Percentiles rank a stretch among this genome's conserved stretches.
phyloP scores from a whole-genome alignment of 2,329 filamentous ascomycete species.

The Colletotrichum phormii region DNA sequence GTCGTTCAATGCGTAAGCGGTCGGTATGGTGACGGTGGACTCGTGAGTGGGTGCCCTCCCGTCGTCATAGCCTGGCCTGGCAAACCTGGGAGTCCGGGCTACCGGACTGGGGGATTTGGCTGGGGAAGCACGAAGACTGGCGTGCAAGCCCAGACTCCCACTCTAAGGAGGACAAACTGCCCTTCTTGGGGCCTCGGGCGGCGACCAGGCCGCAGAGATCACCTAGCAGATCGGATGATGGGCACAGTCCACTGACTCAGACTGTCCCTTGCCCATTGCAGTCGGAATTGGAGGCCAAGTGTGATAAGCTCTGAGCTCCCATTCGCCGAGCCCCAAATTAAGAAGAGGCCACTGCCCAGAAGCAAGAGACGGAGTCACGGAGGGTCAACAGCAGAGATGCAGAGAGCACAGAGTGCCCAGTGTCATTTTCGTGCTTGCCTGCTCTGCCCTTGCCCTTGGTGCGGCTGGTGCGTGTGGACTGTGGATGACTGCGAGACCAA shows the following conservation, averaged over 20 bases:
- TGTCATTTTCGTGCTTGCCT: not conserved
- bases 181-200: not conserved
- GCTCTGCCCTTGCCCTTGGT: not conserved
- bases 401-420: not conserved
- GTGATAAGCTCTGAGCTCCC: not conserved
- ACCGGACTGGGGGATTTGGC: constrained; percentile 1
- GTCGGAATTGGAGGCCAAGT: constrained; percentile 17
- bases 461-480: not conserved
- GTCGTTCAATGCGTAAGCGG: constrained; percentile 6
- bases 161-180: not conserved
- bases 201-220: constrained; percentile 26
- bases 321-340: constrained; percentile 27
- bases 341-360: not conserved
- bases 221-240: constrained; percentile 36
- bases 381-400: not conserved
- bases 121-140: not conserved
- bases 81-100: constrained; percentile 2
- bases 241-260: constrained; percentile 35
- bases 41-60: constrained; percentile 9
- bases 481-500: not conserved
- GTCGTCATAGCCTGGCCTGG: constrained; percentile 25
- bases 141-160: not conserved
- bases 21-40: constrained; percentile 20
- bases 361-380: not conserved
- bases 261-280: constrained; percentile 30